Conservation (phyloP, 2,329 filamentous ascomycete genomes). For the Fusarium equiseti region DNA sequence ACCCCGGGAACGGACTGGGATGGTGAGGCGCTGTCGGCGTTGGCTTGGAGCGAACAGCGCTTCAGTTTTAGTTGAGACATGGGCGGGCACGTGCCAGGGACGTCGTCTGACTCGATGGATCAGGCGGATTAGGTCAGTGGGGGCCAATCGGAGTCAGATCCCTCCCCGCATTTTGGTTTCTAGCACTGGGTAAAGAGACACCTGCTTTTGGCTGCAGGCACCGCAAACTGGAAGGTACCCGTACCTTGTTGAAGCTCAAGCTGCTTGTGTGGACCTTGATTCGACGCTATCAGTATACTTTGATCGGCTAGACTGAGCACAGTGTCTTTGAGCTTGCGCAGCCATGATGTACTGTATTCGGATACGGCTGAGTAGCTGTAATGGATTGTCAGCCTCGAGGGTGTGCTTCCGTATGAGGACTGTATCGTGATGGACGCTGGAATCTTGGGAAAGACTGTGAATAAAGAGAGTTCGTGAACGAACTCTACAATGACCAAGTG, state of each 20-base stretch:
- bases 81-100: conserved; percentile 47
- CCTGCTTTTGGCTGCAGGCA: conserved; percentile 27
- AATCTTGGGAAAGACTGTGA: not conserved
- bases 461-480: not conserved
- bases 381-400: conserved; percentile 18
- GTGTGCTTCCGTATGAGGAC: not conserved
- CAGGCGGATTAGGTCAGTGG: conserved; percentile 46
- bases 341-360: conserved; percentile 39
- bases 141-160: conserved; percentile 45
- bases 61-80: conserved; percentile 40
- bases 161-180: conserved; percentile 47
- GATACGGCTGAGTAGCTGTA: conserved; percentile 20
- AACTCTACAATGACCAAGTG: too few species aligned
- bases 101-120: conserved; percentile 50
- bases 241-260: conserved; percentile 39
- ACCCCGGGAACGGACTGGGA: conserved; percentile 37
- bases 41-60: conserved; percentile 30
- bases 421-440: not conserved
- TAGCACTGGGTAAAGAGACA: conserved; percentile 38
- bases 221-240: conserved; percentile 41
- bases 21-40: conserved; percentile 35
- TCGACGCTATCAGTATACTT: conserved; percentile 34
- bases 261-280: conserved; percentile 22
- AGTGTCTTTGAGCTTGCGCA: conserved; percentile 24
- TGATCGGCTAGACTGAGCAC: conserved; percentile 11